These are phyloP conservation scores for Aspergillus ibericus DNA, from an alignment of 2,329 filamentous ascomycete genomes.

Conservation along the genomic window DNA sequence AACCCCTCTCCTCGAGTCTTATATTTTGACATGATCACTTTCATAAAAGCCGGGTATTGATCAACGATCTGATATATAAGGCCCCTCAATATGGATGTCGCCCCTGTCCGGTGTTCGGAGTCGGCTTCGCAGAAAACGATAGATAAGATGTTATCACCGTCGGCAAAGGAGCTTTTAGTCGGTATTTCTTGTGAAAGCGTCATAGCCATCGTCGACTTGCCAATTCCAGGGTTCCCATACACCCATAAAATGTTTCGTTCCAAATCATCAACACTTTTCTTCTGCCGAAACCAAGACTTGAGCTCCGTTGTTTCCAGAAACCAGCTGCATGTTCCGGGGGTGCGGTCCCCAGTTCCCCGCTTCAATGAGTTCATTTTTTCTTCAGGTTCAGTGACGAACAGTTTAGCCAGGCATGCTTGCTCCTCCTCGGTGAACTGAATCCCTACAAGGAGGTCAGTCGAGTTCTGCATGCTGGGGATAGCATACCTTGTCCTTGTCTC, in stretches of 20 bases:
- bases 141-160: background rate
- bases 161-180: background rate
- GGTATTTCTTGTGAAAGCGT: background rate
- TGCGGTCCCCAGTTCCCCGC: background rate
- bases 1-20: background rate
- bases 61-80: conserved; percentile 13
- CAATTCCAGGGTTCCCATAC: conserved; percentile 20
- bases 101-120: conserved; percentile 3
- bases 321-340: conserved; percentile 10
- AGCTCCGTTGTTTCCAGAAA: conserved; percentile 16
- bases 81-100: conserved; percentile 13
- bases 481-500: too few relatives aligned
- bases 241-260: conserved; percentile 17
- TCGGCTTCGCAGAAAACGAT: conserved; percentile 17
- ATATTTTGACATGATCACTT: conserved; percentile 11
- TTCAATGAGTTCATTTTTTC: too few relatives aligned
- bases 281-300: conserved; percentile 12
- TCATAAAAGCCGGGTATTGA: conserved; percentile 4
- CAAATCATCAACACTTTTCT: too few relatives aligned
- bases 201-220: conserved; percentile 14
- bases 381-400: too few relatives aligned
- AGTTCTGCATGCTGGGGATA: too few relatives aligned
- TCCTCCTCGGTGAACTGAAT: too few relatives aligned
- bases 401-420: too few relatives aligned
- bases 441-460: too few relatives aligned